Percentiles rank a stretch among this genome's conserved stretches.
phyloP scores from a whole-genome alignment of 257 asterid species.

The Verbena officinalis region DNA sequence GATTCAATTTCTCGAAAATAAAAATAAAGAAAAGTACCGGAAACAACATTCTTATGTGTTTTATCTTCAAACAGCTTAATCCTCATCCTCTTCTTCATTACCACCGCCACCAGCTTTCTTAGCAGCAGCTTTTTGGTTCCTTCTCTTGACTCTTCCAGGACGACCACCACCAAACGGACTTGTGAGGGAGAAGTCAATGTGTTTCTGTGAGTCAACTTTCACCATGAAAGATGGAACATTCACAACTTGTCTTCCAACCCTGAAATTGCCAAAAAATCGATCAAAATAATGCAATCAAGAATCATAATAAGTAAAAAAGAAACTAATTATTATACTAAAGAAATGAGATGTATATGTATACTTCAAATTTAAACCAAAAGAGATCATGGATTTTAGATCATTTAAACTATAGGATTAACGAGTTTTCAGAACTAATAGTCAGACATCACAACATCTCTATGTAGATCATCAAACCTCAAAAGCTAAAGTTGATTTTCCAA shows the following conservation, averaged over 20 bases:
- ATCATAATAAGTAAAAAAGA: neutral
- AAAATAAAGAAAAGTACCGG: conserved; percentile 3
- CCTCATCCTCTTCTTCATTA: conserved; percentile 44
- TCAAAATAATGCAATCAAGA: neutral
- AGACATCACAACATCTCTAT: no score
- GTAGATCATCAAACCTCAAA: neutral
- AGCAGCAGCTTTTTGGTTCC: conserved; percentile 46
- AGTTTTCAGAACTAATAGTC: neutral
- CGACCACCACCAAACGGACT: conserved; percentile 49
- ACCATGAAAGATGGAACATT: conserved; percentile 44
- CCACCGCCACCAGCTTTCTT: conserved; percentile 47
- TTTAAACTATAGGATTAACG: neutral
- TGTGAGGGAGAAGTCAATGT: conserved; percentile 39
- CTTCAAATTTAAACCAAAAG: neutral
- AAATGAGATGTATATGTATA: no score
- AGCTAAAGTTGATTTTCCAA: no score
- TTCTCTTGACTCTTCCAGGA: conserved; percentile 46
- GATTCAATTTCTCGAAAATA: neutral
- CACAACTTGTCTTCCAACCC: conserved; percentile 47
- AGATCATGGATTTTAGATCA: neutral
- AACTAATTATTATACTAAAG: neutral
- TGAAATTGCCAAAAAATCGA: neutral
- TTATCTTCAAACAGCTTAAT: conserved; percentile 3
- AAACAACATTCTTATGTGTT: neutral
- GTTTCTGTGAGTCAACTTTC: conserved; percentile 41